These are phyloP conservation scores for Phytophthora nicotianae DNA, from an alignment of 352 stramenopile genomes.

Conservation along the genomic window DNA sequence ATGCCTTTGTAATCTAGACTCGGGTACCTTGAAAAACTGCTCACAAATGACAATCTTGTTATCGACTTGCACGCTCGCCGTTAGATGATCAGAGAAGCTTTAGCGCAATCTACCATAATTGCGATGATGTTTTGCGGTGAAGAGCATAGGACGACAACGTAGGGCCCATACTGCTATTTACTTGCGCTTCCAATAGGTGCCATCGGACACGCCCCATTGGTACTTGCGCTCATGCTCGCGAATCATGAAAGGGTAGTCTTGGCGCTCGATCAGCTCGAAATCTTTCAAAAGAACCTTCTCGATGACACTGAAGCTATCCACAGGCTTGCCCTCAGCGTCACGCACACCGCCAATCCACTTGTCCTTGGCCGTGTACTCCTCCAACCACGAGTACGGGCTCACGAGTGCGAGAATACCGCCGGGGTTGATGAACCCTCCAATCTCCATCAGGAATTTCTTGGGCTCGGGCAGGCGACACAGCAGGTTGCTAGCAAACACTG, in stretches of 20 bases:
- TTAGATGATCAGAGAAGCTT: not conserved
- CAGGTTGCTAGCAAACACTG: constrained; percentile 95
- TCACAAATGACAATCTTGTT: not conserved
- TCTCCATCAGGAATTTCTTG: constrained; percentile 85
- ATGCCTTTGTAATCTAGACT: constrained; percentile 35
- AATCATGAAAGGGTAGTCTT: constrained; percentile 92
- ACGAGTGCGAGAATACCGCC: constrained; percentile 94
- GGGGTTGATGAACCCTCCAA: constrained; percentile 88
- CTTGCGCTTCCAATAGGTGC: constrained; percentile 86
- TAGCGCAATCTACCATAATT: not conserved
- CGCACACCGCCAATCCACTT: constrained; percentile 84
- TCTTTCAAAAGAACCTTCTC: constrained; percentile 53
- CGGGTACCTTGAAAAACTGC: constrained; percentile 25
- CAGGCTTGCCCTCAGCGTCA: constrained; percentile 44
- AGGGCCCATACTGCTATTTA: constrained; percentile 16
- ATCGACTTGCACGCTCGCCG: not conserved
- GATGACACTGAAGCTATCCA: constrained; percentile 77
- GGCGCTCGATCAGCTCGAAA: constrained; percentile 83
- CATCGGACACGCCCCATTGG: constrained; percentile 91
- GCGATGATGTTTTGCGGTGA: not conserved
- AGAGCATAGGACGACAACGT: not conserved
- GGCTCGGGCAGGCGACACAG: constrained; percentile 95
- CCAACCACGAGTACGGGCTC: constrained; percentile 97
- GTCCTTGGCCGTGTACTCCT: constrained; percentile 94
- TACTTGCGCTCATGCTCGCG: constrained; percentile 93